Evolutionary conservation across 371 early-diverging fungal genomes (phyloP), one percentile per base, ranked within the genome.

Genomic region (Mucor indicus): DNA sequence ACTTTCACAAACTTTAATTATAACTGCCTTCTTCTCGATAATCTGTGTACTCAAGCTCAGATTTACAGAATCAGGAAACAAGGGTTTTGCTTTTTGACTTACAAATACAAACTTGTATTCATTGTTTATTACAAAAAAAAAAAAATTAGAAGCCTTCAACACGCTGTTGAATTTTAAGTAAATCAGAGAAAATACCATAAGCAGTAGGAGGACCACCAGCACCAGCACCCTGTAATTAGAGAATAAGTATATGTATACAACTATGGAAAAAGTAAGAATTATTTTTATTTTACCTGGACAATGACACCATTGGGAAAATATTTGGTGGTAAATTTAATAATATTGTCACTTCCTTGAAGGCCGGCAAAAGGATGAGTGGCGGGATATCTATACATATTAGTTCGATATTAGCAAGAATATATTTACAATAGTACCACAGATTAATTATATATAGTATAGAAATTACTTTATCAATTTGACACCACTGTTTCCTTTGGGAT

Each of bases 131-230:
- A 27, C 29, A 27, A 7, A n/a, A n/a, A n/a, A n/a, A n/a, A n/a
- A n/a, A n/a, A n/a, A n/a, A n/a, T 43, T 70, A 66, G 57, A 65
- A 55, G 12, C 55, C 61, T 53, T 67, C 67, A 12, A 72, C 67
- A 37, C 84, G 83, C 55, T 85, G 87, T 44, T 79, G 78, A 48
- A 89, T 77, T 75, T 86, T 87, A 47, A 95, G 75, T 17, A 95
- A 52, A 66, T 97, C 97, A 12, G 89, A 81, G 55, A 90, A 91
- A 59, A 96, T 90, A 29, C 98, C 98, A 73, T 90, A 94, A 3
- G 96, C 95, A 17, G 98, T 98, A 44, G 95, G 95, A 12, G 86
- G 91, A 27, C 90, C 91, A 15, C 98, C 98, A 15, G 98, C 98
- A 17, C 98, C 98, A 27, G 96, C 89, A 12, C 98, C 98, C 72